Evolutionary conservation across 1,284 basidiomycete genomes (phyloP), one percentile per base, ranked within the genome.

Genomic region (Sporisorium iseilematis-ciliati): DNA sequence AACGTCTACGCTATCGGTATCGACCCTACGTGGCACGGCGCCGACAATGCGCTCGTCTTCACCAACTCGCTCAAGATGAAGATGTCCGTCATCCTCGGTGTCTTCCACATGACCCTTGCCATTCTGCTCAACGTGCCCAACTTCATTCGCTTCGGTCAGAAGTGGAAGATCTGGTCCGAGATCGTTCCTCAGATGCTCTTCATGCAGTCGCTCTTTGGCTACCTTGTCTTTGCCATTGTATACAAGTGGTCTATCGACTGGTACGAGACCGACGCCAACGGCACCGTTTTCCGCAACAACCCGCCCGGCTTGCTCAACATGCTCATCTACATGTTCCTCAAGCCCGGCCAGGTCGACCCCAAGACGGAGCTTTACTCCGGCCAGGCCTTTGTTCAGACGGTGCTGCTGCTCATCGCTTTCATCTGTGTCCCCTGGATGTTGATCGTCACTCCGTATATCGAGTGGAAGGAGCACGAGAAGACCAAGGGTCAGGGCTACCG

Each of bases 61-160:
- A 93, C 92, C 73, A 99, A 99, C 87, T 98, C 95, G 61, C 95
- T 97, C 89, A 99, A 99, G 91, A 99, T 99, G 97, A 99, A 99
- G 89, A 95, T 99, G 94, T 94, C 94, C 18, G 92, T 99, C 84
- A 91, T 99, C 59, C 88, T 99, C 65, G 97, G 97, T 87, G 96
- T 99, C 76, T 92, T 93, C 77, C 97, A 99, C 86, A 99, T 99
- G 96, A 94, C 96, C 12, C 98, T 99, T 85, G 94, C 96, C 29
- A 89, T 98, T 79, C 97, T 93, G 85, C 89, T 99, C 58, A 95
- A 98, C 88, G 88, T 98, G 7, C 94, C 95, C 51, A 99, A 99
- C 88, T 93, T 95, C 87, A 86, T 97, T 81, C 93, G 90, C 86
- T 97, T 97, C 88, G 95, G 93, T 85, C 92, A 93, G 55, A 88